Conservation (phyloP, 73 alveolate genomes). For the Tetrahymena malaccensis region DNA sequence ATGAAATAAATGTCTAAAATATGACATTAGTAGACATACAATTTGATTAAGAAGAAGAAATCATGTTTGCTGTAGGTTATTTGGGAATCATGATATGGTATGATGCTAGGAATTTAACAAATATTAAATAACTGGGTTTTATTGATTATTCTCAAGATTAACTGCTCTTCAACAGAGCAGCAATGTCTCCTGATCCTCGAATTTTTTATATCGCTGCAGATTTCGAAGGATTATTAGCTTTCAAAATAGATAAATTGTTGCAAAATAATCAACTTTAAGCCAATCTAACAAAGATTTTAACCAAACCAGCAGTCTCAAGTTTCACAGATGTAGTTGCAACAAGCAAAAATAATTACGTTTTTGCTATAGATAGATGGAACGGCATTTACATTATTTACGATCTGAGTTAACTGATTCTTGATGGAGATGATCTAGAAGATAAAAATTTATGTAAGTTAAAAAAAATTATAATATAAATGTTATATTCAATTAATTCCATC, state of each 20-base stretch:
- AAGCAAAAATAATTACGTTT: no score
- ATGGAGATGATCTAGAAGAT: neutral
- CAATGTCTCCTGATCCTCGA: neutral
- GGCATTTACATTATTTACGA: neutral
- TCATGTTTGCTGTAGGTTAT: neutral
- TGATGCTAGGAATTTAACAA: neutral
- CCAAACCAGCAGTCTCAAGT: neutral
- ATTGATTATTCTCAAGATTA: neutral
- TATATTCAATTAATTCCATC: no score
- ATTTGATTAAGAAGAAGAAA: neutral
- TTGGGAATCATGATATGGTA: neutral
- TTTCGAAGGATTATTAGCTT: neutral
- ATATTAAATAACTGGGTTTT: neutral
- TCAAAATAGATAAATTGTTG: neutral
- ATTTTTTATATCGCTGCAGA: neutral
- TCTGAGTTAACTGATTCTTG: neutral
- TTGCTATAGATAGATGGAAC: neutral
- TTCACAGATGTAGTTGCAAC: neutral
- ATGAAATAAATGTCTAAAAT: no score
- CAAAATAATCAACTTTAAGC: neutral
- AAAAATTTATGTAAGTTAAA: neutral
- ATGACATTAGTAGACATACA: neutral
- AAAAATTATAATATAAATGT: no score
- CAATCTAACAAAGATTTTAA: neutral
- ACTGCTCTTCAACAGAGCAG: no score